A percentile compares a stretch with the other conserved stretches of the same genome.
Conservation (phyloP, 2,329 filamentous ascomycete species). For the Sclerotinia borealis region DNA sequence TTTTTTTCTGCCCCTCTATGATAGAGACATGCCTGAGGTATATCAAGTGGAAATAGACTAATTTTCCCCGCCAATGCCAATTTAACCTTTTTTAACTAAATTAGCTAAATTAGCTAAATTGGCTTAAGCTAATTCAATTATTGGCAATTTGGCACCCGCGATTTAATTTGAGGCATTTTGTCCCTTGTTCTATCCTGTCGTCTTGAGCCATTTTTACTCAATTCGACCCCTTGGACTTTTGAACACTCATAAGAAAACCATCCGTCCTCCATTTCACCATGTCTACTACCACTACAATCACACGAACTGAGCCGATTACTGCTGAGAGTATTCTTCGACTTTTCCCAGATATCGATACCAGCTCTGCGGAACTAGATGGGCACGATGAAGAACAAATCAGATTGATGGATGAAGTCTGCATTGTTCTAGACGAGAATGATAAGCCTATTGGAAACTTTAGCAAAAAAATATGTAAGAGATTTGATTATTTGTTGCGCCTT, state of each 20-base stretch:
- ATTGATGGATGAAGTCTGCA: constrained; percentile 98
- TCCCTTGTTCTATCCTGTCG: neutral
- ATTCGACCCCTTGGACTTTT: neutral
- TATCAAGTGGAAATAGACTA: no score
- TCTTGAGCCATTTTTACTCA: neutral
- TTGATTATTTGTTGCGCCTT: neutral
- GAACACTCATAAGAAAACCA: neutral
- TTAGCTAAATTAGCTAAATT: no score
- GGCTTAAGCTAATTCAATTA: no score
- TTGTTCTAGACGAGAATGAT: constrained; percentile 90
- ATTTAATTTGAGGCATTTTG: constrained; percentile 3
- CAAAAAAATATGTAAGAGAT: constrained; percentile 86
- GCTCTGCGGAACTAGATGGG: constrained; percentile 68
- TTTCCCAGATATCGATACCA: constrained; percentile 77
- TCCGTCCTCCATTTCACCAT: constrained; percentile 17
- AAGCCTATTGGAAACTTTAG: constrained; percentile 89
- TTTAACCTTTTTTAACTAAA: neutral
- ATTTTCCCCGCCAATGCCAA: neutral
- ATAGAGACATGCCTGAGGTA: neutral
- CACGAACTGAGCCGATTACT: constrained; percentile 59
- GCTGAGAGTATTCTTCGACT: constrained; percentile 80
- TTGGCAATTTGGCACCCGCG: neutral
- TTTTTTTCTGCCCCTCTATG: constrained; percentile 2
- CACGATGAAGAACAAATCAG: constrained; percentile 98
- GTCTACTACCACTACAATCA: constrained; percentile 39